Base-by-base conservation (phyloP, 2,329 filamentous ascomycete species). In the Aaosphaeria arxii region DNA sequence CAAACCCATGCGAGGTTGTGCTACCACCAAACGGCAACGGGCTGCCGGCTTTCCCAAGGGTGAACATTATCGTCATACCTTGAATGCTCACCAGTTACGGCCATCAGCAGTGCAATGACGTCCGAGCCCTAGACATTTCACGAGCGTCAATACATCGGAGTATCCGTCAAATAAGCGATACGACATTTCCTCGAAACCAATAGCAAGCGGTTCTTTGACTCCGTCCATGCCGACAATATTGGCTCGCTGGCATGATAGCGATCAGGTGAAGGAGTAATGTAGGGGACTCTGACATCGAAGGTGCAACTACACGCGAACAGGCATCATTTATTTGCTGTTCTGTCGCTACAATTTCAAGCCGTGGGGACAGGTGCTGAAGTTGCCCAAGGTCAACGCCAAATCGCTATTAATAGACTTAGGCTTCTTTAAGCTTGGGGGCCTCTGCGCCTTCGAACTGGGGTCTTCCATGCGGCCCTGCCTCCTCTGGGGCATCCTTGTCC, bases 341-440 rank as follows among this genome's bases (percentile, higher is more conserved):
- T 52, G 49, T 59, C 49, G 51, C 55, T 45, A 52, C 51, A 52
- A 52, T 24, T 30, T 48, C 24, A 29, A 30, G 39, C 46, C 51
- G 56, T 64, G 60, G 54, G 55, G 51, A 52, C 45, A 49, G 46
- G 48, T 52, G 49, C 53, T 58, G 53, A 61, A 53, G 56, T 59
- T 57, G 49, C 46, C 42, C 48, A 43, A 51, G 36, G 45, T 29
- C 47, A 44, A 32, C 11, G 41, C 9, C 13, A 24, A 17, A 30
- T n/a, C 61, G 67, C 66, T 63, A 62, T 57, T 59, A 67, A 66
- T 63, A 56, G 50, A 64, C 63, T 59, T 55, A 55, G 57, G 64
- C 59, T 54, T 9, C 33, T 56, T 57, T 59, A 61, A 61, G 59
- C 58, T 54, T 59, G 17, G 46, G 51, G 42, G 47, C 45, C 43